These are phyloP conservation scores for Aspergillus aculeatus DNA, from an alignment of 2,329 filamentous ascomycete genomes.

Conservation along the genomic window DNA sequence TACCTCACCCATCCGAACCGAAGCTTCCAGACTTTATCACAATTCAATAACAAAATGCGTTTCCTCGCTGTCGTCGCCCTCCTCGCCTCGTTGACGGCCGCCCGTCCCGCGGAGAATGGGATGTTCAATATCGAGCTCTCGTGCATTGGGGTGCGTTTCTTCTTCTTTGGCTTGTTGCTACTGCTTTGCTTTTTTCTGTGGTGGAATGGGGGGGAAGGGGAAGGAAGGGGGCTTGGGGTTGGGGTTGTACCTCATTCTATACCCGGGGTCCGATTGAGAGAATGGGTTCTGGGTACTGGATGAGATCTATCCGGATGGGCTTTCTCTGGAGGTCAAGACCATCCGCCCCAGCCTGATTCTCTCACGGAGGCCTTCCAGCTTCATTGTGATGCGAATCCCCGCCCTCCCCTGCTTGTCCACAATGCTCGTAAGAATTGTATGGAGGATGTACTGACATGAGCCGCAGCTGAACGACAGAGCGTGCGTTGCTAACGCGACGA, in stretches of 20 bases:
- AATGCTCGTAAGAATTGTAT: no score
- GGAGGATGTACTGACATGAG: background rate
- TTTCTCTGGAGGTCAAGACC: no score
- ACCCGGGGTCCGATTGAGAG: no score
- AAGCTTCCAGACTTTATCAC: no score
- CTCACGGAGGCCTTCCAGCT: no score
- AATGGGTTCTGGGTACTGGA: no score
- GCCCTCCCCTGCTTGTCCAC: no score
- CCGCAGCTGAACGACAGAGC: background rate
- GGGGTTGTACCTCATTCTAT: no score
- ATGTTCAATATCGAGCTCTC: background rate
- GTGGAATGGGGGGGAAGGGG: background rate
- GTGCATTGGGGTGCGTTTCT: conserved; percentile 11
- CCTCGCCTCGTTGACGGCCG: conserved; percentile 5
- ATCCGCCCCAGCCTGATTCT: no score
- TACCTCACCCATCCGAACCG: background rate
- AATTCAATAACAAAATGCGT: conserved; percentile 8
- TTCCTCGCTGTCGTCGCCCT: conserved; percentile 13
- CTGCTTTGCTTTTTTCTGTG: background rate
- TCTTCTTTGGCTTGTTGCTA: background rate
- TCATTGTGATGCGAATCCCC: no score
- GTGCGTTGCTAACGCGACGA: conserved; percentile 12
- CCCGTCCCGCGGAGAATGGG: conserved; percentile 8
- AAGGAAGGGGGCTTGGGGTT: no score
- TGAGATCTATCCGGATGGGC: no score